Conservation (phyloP, 768 basidiomycete species). For the Naganishia randhawae region DNA sequence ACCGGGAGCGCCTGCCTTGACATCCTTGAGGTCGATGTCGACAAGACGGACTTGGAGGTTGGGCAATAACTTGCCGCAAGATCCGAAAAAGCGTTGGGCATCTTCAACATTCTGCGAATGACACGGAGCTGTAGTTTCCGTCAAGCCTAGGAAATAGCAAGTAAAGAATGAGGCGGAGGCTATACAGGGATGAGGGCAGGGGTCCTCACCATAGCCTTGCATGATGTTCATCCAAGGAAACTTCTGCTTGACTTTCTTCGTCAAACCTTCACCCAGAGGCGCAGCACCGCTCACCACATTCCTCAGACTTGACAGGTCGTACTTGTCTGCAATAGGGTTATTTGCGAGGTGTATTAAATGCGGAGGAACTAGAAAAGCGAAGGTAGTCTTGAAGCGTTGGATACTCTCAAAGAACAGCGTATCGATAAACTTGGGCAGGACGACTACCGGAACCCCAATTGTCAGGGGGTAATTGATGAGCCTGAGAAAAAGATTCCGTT, state of each 20-base stretch:
- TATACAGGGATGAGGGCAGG: background rate
- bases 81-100: constrained; percentile 60
- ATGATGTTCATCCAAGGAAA: constrained; percentile 34
- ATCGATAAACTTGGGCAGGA: constrained; percentile 67
- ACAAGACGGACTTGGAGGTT: constrained; percentile 73
- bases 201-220: constrained; percentile 56
- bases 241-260: constrained; percentile 55
- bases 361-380: constrained; percentile 58
- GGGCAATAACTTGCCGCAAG: constrained; percentile 65
- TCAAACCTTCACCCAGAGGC: constrained; percentile 66
- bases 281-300: constrained; percentile 72
- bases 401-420: constrained; percentile 64
- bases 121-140: constrained; percentile 74
- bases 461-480: constrained; percentile 44
- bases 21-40: constrained; percentile 58
- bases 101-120: constrained; percentile 57
- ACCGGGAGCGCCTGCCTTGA: constrained; percentile 60
- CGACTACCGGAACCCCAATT: constrained; percentile 44
- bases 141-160: constrained; percentile 61
- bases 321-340: constrained; percentile 62
- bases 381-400: constrained; percentile 63
- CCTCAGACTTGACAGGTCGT: constrained; percentile 63
- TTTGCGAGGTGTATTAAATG: constrained; percentile 72
- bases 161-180: background rate
- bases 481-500: constrained; percentile 14